Conservation (phyloP, 1,284 basidiomycete genomes). For the Exsudoporus floridanus region DNA sequence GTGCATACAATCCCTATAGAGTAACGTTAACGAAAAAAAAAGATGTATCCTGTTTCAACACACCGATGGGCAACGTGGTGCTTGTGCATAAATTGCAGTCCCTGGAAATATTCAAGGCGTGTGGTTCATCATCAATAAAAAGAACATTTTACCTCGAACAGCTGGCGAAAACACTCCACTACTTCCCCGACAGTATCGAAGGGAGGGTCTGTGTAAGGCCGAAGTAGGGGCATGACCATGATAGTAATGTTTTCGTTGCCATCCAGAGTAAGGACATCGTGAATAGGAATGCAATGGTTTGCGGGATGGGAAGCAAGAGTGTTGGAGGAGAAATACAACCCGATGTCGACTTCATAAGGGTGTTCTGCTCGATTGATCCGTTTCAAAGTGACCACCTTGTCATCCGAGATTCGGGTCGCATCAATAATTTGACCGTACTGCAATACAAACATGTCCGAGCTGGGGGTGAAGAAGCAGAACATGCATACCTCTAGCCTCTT, state of each 20-base stretch:
- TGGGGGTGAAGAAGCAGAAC: no score
- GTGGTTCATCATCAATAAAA: background rate
- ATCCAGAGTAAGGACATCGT: slow-evolving; percentile 28
- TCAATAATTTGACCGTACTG: slow-evolving; percentile 24
- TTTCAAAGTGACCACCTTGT: slow-evolving; percentile 33
- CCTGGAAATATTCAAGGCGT: slow-evolving; percentile 4
- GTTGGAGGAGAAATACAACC: slow-evolving; percentile 20
- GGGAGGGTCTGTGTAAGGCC: slow-evolving; percentile 18
- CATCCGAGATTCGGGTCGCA: slow-evolving; percentile 33
- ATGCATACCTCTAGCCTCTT: slow-evolving; percentile 16
- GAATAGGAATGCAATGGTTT: slow-evolving; percentile 39
- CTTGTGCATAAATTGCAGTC: slow-evolving; percentile 21
- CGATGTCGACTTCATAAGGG: slow-evolving; percentile 30
- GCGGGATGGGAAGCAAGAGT: slow-evolving; percentile 13
- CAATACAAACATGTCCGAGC: no score
- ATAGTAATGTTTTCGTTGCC: slow-evolving; percentile 13
- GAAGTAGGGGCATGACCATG: slow-evolving; percentile 36
- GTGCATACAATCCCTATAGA: slow-evolving; percentile 38
- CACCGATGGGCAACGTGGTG: slow-evolving; percentile 16
- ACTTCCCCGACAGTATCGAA: slow-evolving; percentile 38
- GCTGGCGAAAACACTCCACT: slow-evolving; percentile 35
- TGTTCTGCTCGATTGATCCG: slow-evolving; percentile 1
- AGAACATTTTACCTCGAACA: slow-evolving; percentile 34
- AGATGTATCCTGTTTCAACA: no score
- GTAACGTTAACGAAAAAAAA: background rate